These are phyloP conservation scores for Aspergillus sp. DNA, from an alignment of 2,329 filamentous ascomycete genomes.

Conservation along the genomic window DNA sequence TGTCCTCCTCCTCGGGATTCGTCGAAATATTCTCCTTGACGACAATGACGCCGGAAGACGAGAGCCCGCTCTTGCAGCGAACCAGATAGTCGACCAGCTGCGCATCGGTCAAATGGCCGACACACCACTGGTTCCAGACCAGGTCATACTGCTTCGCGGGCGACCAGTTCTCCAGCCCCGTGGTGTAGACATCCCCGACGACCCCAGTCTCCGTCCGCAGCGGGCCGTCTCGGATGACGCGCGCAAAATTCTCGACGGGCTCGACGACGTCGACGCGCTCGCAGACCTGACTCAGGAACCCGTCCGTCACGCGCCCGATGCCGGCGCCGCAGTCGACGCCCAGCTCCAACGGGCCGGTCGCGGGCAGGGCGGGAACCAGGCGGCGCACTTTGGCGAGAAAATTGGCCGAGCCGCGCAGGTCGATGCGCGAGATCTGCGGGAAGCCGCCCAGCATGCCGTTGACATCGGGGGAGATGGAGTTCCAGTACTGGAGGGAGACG, in stretches of 20 bases:
- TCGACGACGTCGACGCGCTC: slow-evolving; percentile 72
- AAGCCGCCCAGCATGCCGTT: slow-evolving; percentile 54
- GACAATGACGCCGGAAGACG: slow-evolving; percentile 45
- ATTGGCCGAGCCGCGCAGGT: slow-evolving; percentile 58
- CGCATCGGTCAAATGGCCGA: slow-evolving; percentile 68
- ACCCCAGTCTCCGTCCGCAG: slow-evolving; percentile 36
- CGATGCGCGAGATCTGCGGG: slow-evolving; percentile 57
- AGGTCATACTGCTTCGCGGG: slow-evolving; percentile 56
- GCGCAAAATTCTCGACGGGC: slow-evolving; percentile 73
- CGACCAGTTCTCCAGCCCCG: slow-evolving; percentile 66
- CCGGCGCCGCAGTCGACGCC: slow-evolving; percentile 56
- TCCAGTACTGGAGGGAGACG: slow-evolving; percentile 30
- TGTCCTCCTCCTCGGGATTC: slow-evolving; percentile 46
- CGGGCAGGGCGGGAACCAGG: slow-evolving; percentile 8
- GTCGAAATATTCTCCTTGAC: slow-evolving; percentile 73
- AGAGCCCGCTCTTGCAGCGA: slow-evolving; percentile 47
- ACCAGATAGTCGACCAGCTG: slow-evolving; percentile 60
- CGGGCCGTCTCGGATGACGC: slow-evolving; percentile 39
- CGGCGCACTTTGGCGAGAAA: slow-evolving; percentile 57
- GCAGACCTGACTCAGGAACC: slow-evolving; percentile 63
- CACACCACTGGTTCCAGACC: slow-evolving; percentile 87
- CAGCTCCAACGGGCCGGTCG: slow-evolving; percentile 15
- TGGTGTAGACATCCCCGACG: slow-evolving; percentile 57
- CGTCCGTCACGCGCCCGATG: slow-evolving; percentile 74
- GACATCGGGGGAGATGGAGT: slow-evolving; percentile 29